Conservation (phyloP, 306 rosid genomes). For the Vigna angularis region DNA sequence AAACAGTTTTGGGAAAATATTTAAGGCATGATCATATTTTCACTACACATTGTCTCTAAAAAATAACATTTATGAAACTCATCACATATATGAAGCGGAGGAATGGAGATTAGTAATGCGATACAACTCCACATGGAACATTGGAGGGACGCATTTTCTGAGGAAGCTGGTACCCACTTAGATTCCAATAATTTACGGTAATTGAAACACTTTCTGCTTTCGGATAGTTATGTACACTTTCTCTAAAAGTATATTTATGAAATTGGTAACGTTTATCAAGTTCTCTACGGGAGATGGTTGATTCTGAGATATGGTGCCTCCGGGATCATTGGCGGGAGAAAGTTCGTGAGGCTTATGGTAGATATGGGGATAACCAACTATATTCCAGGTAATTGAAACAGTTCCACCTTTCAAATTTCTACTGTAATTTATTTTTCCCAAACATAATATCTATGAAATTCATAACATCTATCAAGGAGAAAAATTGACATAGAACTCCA, state of each 20-base stretch:
- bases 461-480: neutral
- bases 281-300: rapidly evolving
- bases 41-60: too few species aligned
- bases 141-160: neutral
- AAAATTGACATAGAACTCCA: too few species aligned
- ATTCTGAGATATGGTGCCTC: neutral
- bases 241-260: neutral
- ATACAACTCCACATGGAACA: neutral
- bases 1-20: too few species aligned
- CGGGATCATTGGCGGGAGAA: neutral
- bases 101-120: neutral
- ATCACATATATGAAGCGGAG: neutral
- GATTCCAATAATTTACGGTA: neutral
- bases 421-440: neutral
- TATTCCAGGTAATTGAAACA: neutral
- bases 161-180: neutral
- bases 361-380: neutral
- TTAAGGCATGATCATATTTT: neutral
- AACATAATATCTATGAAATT: neutral
- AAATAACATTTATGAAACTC: too few species aligned
- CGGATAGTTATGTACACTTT: neutral
- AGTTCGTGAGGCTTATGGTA: neutral
- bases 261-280: neutral
- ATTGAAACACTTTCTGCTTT: neutral
- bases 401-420: neutral